A percentile compares a stretch with the other conserved stretches of the same genome.
Evolutionary conservation across 495 filamentous ascomycete species (phyloP).

Genomic region (Xylaria acuta): DNA sequence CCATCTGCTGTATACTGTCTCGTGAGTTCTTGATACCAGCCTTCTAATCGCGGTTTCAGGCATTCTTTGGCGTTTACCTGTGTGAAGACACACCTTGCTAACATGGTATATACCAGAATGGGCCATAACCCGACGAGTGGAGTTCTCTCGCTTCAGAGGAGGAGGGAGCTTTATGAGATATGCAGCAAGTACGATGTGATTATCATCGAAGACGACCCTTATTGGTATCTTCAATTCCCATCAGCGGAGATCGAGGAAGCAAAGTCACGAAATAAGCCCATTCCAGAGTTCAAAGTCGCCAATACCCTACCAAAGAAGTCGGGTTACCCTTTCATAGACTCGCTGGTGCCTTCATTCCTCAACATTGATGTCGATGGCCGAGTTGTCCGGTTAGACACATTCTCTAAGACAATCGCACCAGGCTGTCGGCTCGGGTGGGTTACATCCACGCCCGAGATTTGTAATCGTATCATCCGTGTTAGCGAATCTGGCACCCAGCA

Average conservation of each 20-base stretch:
- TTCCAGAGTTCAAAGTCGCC: slow-evolving; percentile 31
- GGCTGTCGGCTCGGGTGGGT: slow-evolving; percentile 86
- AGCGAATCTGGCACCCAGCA: slow-evolving; percentile 74
- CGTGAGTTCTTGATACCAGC: slow-evolving; percentile 59
- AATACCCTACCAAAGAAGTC: slow-evolving; percentile 59
- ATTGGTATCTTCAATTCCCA: slow-evolving; percentile 93
- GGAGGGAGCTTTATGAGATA: slow-evolving; percentile 78
- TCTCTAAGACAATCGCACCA: slow-evolving; percentile 82
- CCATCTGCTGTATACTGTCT: slow-evolving; percentile 88
- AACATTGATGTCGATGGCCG: slow-evolving; percentile 81
- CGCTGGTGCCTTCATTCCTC: slow-evolving; percentile 78
- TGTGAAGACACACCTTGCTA: slow-evolving; percentile 5
- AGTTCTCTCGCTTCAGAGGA: slow-evolving; percentile 70
- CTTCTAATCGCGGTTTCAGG: background rate
- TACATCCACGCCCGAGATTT: slow-evolving; percentile 76
- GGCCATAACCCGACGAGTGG: slow-evolving; percentile 91
- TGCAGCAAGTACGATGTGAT: slow-evolving; percentile 88
- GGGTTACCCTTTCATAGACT: slow-evolving; percentile 80
- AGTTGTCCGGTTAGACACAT: slow-evolving; percentile 82
- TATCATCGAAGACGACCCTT: slow-evolving; percentile 94
- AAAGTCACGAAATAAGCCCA: slow-evolving; percentile 45
- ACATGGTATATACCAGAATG: slow-evolving; percentile 57
- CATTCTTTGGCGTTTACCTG: background rate
- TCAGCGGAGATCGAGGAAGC: slow-evolving; percentile 63
- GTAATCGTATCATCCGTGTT: slow-evolving; percentile 72